These are phyloP conservation scores for Aethionema arabicum DNA, from an alignment of 345 rosid species.

Conservation along the genomic window DNA sequence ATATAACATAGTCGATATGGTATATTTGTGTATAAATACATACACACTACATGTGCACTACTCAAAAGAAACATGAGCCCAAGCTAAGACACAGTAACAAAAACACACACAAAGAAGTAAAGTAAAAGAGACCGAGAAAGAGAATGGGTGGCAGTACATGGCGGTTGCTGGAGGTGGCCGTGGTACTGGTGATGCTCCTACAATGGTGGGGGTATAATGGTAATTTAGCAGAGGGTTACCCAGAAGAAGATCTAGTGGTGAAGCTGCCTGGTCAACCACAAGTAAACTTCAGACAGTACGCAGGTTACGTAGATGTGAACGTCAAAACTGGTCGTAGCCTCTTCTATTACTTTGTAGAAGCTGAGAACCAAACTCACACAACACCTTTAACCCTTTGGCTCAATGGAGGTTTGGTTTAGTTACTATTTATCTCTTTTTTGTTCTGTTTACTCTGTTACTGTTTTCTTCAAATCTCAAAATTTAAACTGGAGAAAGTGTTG, in stretches of 20 bases:
- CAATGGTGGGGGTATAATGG: constrained; percentile 30
- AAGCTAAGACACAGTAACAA: background rate
- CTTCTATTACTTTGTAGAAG: constrained; percentile 92
- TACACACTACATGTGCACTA: constrained; percentile 18
- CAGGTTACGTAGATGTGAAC: constrained; percentile 86
- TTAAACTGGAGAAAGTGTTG: background rate
- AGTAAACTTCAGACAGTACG: constrained; percentile 71
- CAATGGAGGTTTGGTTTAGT: constrained; percentile 67
- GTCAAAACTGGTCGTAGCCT: constrained; percentile 69
- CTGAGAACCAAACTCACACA: constrained; percentile 52
- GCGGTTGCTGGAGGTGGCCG: constrained; percentile 36
- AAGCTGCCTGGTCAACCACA: constrained; percentile 75
- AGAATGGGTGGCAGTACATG: constrained; percentile 35
- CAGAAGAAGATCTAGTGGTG: constrained; percentile 72
- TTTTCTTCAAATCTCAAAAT: background rate
- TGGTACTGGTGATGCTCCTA: constrained; percentile 30
- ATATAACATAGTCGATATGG: background rate
- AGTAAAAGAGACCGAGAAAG: background rate
- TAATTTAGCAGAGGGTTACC: constrained; percentile 48
- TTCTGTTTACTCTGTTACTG: constrained; percentile 3
- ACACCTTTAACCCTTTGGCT: constrained; percentile 92
- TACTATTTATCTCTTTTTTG: background rate
- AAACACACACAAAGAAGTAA: constrained; percentile 6
- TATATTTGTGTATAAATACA: constrained; percentile 13
- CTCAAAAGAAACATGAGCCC: constrained; percentile 23